Conservation (phyloP, 73 alveolate species). For the Paramecium tetraurelia region DNA sequence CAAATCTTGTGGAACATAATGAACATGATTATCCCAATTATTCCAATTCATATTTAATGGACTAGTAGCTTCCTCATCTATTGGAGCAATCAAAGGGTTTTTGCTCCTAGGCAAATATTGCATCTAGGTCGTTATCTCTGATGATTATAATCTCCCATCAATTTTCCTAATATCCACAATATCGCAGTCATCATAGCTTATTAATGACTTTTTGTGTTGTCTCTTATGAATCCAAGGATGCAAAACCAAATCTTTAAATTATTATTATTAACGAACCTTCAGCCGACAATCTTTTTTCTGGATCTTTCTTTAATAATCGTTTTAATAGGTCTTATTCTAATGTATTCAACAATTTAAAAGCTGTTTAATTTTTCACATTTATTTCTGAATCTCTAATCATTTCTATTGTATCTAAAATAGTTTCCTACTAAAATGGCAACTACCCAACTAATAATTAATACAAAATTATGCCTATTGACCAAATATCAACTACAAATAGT, state of each 20-base stretch:
- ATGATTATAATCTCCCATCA: background rate
- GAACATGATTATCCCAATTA: background rate
- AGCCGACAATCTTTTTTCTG: conserved; percentile 37
- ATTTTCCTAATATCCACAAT: background rate
- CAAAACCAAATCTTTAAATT: background rate
- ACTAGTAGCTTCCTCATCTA: background rate
- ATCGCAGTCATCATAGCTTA: background rate
- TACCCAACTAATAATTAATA: conserved; percentile 27
- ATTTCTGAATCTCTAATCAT: conserved; percentile 2
- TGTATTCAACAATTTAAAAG: background rate
- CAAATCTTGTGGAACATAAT: background rate
- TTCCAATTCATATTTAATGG: background rate
- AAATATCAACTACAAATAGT: conserved; percentile 8
- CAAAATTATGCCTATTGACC: conserved; percentile 47
- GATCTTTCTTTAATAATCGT: background rate
- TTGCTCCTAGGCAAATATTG: background rate
- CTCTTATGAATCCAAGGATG: background rate
- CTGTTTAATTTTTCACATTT: background rate
- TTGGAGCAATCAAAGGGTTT: background rate
- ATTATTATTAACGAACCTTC: background rate
- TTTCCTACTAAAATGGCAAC: conserved; percentile 37
- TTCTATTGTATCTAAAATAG: conserved; percentile 13
- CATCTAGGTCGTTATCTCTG: background rate
- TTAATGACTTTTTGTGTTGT: background rate
- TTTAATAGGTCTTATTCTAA: conserved; percentile 4